Evolutionary conservation across 2,329 filamentous ascomycete genomes (phyloP).

Genomic region (Fonsecaea monophora): DNA sequence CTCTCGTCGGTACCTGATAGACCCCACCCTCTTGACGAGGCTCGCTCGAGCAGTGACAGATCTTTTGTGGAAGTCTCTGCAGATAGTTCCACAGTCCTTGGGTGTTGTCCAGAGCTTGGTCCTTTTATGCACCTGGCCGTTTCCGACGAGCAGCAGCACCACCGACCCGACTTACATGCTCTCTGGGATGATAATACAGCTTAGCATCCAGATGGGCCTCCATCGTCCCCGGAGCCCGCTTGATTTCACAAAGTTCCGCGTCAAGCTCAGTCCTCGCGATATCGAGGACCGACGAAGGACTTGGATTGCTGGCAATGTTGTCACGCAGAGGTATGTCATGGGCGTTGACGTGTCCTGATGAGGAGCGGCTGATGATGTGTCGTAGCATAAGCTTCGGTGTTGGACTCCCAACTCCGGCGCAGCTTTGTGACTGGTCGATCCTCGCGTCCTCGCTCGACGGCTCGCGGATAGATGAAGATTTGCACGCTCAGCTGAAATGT

Average conservation of each 20-base stretch:
- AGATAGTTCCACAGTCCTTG: constrained; percentile 66
- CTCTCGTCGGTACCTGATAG: constrained; percentile 62
- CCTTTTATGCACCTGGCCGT: constrained; percentile 68
- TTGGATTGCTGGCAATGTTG: constrained; percentile 71
- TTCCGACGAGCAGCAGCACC: constrained; percentile 67
- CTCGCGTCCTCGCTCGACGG: constrained; percentile 8
- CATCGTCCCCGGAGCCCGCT: constrained; percentile 67
- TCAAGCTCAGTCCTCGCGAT: constrained; percentile 65
- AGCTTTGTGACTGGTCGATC: constrained; percentile 19
- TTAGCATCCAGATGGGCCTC: constrained; percentile 69
- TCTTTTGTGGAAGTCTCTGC: constrained; percentile 67
- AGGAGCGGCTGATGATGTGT: not conserved
- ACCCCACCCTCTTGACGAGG: constrained; percentile 61
- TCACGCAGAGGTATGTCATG: constrained; percentile 56
- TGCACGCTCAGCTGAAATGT: constrained; percentile 15
- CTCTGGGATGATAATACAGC: constrained; percentile 69
- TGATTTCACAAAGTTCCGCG: constrained; percentile 57
- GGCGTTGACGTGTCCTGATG: too few relatives aligned
- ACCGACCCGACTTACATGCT: constrained; percentile 70
- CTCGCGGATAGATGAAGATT: constrained; percentile 6
- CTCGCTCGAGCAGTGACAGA: constrained; percentile 59
- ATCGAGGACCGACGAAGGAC: constrained; percentile 68
- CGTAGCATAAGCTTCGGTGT: constrained; percentile 24
- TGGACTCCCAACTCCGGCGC: constrained; percentile 19
- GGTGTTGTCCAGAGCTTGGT: constrained; percentile 69